Base-by-base conservation (phyloP, 257 asterid genomes). In the Buddleja alternifolia region DNA sequence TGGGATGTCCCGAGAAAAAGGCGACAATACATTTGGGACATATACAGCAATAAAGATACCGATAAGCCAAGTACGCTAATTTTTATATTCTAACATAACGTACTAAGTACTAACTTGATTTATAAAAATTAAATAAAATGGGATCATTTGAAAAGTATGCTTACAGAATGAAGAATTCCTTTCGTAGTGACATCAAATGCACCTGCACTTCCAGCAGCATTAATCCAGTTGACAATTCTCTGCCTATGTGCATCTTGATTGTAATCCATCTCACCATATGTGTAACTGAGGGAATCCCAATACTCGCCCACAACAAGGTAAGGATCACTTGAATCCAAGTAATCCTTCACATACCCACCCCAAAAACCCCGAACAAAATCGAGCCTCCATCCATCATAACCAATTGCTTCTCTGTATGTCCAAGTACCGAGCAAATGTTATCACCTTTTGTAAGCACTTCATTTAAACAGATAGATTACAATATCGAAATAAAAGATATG, bases 311-410 rank as follows among this genome's bases (percentile, higher is more conserved):
- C 95, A 20, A 96, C 90, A 68, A 94, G 91, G 83, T 83, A 91
- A 75, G 99, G 99, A 73, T 85, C 93, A 44, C 64, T 94, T 29
- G 90, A 78, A 24, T 88, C 96, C 81, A 94, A 32, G 83, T 94
- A 94, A 67, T 91, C 99, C 87, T 94, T 94, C 52, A 94, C 96
- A 62, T 94, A 94, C 60, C 97, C 99, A 47, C 99, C 97, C 99
- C 99, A 94, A 71, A 94, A 94, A 10, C 99, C 99, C 21, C 97
- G 81, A 42, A 81, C 97, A 70, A 91, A 94, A 74, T 91, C 99
- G 74, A 89, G 95, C 72, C 97, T 87, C 97, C 99, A 94, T 75
- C 99, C 99, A 81, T 94, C 99, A 83, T 91, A 94, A 58, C 99
- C 97, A 16, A 94, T 78, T 73, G 91, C 99, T 63, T 85, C 67